phyloP scores from a whole-genome alignment of 345 rosid genomes.

The Mangifera indica region DNA sequence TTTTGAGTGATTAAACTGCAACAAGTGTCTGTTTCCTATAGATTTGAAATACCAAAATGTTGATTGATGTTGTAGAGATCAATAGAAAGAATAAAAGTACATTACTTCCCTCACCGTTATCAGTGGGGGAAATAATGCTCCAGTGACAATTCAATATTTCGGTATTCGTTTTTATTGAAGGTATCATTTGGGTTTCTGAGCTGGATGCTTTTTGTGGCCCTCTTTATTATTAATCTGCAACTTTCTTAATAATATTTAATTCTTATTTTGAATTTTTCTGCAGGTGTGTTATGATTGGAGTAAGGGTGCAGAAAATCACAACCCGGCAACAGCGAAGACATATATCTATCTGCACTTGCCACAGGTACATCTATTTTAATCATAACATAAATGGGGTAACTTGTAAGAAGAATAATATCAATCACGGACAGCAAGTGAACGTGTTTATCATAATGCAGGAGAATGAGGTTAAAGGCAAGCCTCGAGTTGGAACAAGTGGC shows the following conservation, averaged over 20 bases:
- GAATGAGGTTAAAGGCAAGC: conserved; percentile 81
- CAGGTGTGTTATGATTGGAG: conserved; percentile 98
- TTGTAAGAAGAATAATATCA: neutral
- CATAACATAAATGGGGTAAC: too few relatives aligned
- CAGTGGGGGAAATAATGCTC: neutral
- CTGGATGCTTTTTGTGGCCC: too few relatives aligned
- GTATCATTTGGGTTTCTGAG: too few relatives aligned
- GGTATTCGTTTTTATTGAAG: too few relatives aligned
- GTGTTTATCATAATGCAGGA: conserved; percentile 47
- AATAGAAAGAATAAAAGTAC: too few relatives aligned
- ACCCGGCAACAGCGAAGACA: conserved; percentile 64
- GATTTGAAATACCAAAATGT: neutral
- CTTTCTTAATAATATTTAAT: neutral
- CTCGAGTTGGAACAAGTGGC: conserved; percentile 51
- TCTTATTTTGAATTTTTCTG: conserved; percentile 8
- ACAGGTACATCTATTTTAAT: conserved; percentile 37
- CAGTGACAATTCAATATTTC: neutral
- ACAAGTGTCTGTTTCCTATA: neutral
- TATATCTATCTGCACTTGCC: conserved; percentile 63
- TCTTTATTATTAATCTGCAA: too few relatives aligned
- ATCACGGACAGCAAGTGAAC: neutral
- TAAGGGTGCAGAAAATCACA: conserved; percentile 83
- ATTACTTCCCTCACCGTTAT: neutral
- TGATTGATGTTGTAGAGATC: neutral
- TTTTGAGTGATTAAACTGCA: neutral